Evolutionary conservation across 2,329 filamentous ascomycete species (phyloP), one percentile per base, ranked within the genome.

Genomic region (Talaromyces sp.): DNA sequence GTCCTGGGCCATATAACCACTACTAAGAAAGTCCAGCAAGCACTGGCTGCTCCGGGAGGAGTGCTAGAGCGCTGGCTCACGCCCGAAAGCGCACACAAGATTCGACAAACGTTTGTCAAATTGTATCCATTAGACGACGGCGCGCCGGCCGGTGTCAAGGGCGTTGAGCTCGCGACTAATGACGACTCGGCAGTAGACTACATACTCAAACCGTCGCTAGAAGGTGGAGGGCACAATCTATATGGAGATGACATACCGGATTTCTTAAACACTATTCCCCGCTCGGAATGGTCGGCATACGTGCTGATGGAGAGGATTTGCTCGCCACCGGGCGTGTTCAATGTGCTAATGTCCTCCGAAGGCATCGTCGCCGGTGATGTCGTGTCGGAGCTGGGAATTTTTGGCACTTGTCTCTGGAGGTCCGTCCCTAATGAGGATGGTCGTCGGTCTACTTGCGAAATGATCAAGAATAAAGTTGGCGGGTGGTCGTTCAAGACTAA

Each of bases 401-500:
- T 79, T 47, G 78, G 78, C 2, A 68, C 72, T 5, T 78, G 73
- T 67, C 63, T 80, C 5, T 81, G 78, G 78, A 63, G 57, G 56
- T 65, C n/a, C 31, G 56, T 8, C 8, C 31, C 10, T n/a, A 60
- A 12, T 36, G 59, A 47, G 23, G 9, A 34, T 4, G 14, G 33
- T 6, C 4, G 27, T 6, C n/a, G n/a, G 18, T 12, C 33, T 53
- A 50, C 44, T 27, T 64, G 68, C 4, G 62, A 72, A 16, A 66
- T 79, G n/a, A 50, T 77, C n/a, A 58, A 65, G 27, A 80, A 78
- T 61, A 60, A 65, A 12, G 65, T 66, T 14, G 71, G 65, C 4
- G 75, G 76, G 0, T 81, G 78, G 77, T 76, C 73, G 4, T 78
- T 81, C 63, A 81, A 81, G 64, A 79, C 76, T 5, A 81, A 81